Evolutionary conservation across 129 eudicot species (phyloP).

Genomic region (Chrysanthemum seticuspe): DNA sequence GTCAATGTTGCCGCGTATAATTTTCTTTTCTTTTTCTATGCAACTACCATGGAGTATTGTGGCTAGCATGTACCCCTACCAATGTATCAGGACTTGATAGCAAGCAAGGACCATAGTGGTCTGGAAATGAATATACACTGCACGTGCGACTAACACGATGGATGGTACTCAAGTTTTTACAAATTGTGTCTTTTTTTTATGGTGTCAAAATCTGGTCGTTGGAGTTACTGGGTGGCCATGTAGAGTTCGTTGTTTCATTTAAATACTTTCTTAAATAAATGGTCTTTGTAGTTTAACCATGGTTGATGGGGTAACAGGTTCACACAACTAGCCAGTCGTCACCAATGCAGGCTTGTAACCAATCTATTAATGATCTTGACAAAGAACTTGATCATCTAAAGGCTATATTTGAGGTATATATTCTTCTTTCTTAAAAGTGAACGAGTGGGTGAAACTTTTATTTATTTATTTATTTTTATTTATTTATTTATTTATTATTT

Average conservation of each 20-base stretch:
- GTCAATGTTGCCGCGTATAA: too few species aligned
- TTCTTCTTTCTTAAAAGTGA: neutral
- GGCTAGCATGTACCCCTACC: neutral
- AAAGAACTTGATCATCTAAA: constrained; percentile 75
- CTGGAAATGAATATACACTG: neutral
- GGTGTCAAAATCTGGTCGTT: neutral
- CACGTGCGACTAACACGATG: neutral
- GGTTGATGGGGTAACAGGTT: constrained; percentile 29
- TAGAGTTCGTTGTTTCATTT: neutral
- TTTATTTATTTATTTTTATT: too few species aligned
- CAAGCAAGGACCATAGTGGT: neutral
- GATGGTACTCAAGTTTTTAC: neutral
- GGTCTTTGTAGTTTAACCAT: neutral
- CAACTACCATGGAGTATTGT: neutral
- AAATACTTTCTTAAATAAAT: neutral
- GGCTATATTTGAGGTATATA: constrained; percentile 62
- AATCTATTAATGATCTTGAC: constrained; percentile 74
- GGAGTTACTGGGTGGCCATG: neutral
- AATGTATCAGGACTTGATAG: neutral
- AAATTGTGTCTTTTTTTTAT: neutral
- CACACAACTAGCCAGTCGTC: constrained; percentile 85
- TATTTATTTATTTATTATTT: too few species aligned
- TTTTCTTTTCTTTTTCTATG: neutral
- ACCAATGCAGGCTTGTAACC: constrained; percentile 79
- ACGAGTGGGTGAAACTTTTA: too few species aligned